Evolutionary conservation across 1,284 basidiomycete species (phyloP).

Genomic region (Ganoderma sinense): DNA sequence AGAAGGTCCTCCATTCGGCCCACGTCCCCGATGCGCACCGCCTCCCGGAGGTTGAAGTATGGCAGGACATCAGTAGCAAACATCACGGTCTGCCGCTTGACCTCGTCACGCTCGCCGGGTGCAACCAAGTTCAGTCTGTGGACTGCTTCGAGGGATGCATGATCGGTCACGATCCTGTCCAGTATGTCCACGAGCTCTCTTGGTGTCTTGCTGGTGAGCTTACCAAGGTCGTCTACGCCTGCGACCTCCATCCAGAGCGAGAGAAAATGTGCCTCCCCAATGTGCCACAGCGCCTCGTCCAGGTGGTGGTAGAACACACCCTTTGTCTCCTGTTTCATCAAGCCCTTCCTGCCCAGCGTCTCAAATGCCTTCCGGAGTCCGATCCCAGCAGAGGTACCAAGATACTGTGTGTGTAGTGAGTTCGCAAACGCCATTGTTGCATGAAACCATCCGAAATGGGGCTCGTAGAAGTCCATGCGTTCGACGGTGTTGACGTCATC

Average conservation of each 20-base stretch:
- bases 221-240: slow-evolving; percentile 14
- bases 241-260: slow-evolving; percentile 17
- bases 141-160: no score
- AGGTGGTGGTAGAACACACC: slow-evolving; percentile 30
- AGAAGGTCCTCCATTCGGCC: slow-evolving; percentile 44
- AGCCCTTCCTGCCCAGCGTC: slow-evolving; percentile 26
- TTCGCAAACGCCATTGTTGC: slow-evolving; percentile 41
- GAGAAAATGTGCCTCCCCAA: slow-evolving; percentile 26
- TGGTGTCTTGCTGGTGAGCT: slow-evolving; percentile 18
- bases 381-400: slow-evolving; percentile 18
- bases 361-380: slow-evolving; percentile 26
- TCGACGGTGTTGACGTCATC: slow-evolving; percentile 46
- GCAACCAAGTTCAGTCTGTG: no score
- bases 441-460: slow-evolving; percentile 46
- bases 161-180: slow-evolving; percentile 25
- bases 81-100: slow-evolving; percentile 35
- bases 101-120: no score
- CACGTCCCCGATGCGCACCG: slow-evolving; percentile 46
- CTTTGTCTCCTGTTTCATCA: slow-evolving; percentile 20
- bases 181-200: slow-evolving; percentile 18
- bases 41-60: slow-evolving; percentile 44
- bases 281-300: slow-evolving; percentile 27
- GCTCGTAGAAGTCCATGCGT: slow-evolving; percentile 39
- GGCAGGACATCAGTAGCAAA: slow-evolving; percentile 44
- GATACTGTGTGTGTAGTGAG: slow-evolving; percentile 32